These are phyloP conservation scores for Verticillium zaregamsianum DNA, from an alignment of 2,329 filamentous ascomycete species.

Conservation along the genomic window DNA sequence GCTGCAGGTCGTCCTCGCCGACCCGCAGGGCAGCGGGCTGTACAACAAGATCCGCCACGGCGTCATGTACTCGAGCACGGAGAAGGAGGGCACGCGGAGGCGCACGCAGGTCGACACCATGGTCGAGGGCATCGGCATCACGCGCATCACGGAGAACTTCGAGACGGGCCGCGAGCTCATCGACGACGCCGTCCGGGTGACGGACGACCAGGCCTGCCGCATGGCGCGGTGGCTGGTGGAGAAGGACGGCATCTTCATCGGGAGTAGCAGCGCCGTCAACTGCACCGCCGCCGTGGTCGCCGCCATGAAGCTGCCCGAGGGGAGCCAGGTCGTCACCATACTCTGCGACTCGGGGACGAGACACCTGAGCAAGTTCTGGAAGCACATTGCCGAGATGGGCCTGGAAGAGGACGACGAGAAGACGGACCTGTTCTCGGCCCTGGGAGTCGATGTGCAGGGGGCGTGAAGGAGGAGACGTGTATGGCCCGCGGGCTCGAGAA, in stretches of 20 bases:
- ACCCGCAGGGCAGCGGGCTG: slow-evolving; percentile 89
- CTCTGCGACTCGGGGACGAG: slow-evolving; percentile 79
- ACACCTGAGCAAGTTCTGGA: slow-evolving; percentile 84
- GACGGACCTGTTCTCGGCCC: slow-evolving; percentile 43
- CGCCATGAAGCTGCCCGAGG: slow-evolving; percentile 57
- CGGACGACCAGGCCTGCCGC: slow-evolving; percentile 78
- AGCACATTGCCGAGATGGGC: slow-evolving; percentile 63
- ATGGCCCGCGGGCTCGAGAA: too few relatives aligned
- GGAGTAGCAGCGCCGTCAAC: slow-evolving; percentile 95
- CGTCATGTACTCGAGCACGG: slow-evolving; percentile 90
- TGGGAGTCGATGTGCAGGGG: slow-evolving; percentile 36
- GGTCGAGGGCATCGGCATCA: slow-evolving; percentile 94
- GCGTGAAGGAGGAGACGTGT: neutral
- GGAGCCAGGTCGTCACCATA: slow-evolving; percentile 73
- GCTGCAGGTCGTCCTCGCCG: slow-evolving; percentile 75
- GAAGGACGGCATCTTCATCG: slow-evolving; percentile 89
- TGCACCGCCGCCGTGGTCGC: slow-evolving; percentile 75
- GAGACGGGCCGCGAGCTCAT: slow-evolving; percentile 81
- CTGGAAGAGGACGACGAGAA: slow-evolving; percentile 54
- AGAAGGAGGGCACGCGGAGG: slow-evolving; percentile 84
- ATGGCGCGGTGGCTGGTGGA: slow-evolving; percentile 98
- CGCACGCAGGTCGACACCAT: slow-evolving; percentile 92
- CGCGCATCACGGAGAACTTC: slow-evolving; percentile 90
- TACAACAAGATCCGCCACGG: slow-evolving; percentile 90
- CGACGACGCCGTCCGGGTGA: slow-evolving; percentile 85